A percentile compares a stretch with the other conserved stretches of the same genome.
Conservation (phyloP, 2,329 filamentous ascomycete genomes). For the Chaetomiaceae sp. region DNA sequence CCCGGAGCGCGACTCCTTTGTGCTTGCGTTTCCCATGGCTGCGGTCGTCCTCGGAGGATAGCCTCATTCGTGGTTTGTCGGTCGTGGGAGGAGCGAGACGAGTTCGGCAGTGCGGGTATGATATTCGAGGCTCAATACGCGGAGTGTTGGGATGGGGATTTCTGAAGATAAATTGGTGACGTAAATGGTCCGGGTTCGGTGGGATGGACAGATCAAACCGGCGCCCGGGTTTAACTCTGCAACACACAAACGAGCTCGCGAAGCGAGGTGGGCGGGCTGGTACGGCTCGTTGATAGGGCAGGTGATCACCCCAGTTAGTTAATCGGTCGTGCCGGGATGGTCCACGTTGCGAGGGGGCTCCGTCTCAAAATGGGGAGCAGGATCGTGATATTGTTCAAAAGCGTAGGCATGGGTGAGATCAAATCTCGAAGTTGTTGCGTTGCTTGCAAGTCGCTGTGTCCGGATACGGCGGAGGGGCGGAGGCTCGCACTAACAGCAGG, state of each 20-base stretch:
- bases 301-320: background rate
- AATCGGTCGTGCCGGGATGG: background rate
- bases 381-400: background rate
- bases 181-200: background rate
- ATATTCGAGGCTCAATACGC: background rate
- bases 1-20: constrained; percentile 32
- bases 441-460: background rate
- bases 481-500: background rate
- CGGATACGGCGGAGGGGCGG: constrained; percentile 6
- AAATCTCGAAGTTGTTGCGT: no score
- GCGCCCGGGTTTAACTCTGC: constrained; percentile 1
- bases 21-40: constrained; percentile 34
- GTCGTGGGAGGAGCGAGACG: background rate
- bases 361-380: background rate
- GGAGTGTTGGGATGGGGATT: background rate
- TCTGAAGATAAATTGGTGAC: constrained; percentile 9
- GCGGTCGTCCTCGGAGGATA: background rate
- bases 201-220: constrained; percentile 7
- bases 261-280: background rate
- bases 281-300: background rate
- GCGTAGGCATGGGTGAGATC: background rate
- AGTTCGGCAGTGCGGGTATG: no score
- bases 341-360: background rate
- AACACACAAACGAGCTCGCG: no score
- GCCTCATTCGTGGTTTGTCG: constrained; percentile 8